Evolutionary conservation across 2,329 filamentous ascomycete species (phyloP).

Genomic region (Huntiella moniliformis): DNA sequence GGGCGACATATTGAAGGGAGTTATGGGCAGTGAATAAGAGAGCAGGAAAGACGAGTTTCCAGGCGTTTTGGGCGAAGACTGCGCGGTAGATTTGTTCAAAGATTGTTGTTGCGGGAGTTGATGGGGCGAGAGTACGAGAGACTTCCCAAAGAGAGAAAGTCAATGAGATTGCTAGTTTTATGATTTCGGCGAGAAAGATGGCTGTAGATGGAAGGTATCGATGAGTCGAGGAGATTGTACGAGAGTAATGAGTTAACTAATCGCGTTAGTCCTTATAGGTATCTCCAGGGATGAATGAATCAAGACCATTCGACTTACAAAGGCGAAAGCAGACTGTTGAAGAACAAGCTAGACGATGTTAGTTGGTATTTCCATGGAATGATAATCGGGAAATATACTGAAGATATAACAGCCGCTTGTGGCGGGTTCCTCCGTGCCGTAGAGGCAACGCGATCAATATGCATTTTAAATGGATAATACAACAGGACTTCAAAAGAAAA

Average conservation of each 20-base stretch:
- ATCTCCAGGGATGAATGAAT: background rate
- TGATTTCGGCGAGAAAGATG: slow-evolving; percentile 79
- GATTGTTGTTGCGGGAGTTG: slow-evolving; percentile 61
- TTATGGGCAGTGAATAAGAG: slow-evolving; percentile 82
- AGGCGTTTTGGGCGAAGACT: slow-evolving; percentile 78
- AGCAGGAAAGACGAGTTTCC: slow-evolving; percentile 84
- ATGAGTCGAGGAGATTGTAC: slow-evolving; percentile 30
- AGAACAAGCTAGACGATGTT: background rate
- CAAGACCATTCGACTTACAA: background rate
- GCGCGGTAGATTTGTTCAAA: slow-evolving; percentile 62
- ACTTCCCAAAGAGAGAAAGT: slow-evolving; percentile 79
- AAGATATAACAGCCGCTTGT: no score
- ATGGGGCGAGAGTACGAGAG: slow-evolving; percentile 56
- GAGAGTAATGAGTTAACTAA: slow-evolving; percentile 51
- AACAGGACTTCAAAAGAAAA: no score
- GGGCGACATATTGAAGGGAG: slow-evolving; percentile 77
- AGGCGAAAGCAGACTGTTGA: background rate
- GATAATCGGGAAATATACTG: background rate
- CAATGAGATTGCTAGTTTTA: slow-evolving; percentile 74
- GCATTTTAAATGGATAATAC: no score
- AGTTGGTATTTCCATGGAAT: background rate
- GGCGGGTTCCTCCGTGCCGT: no score
- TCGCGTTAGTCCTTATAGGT: background rate
- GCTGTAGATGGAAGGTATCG: slow-evolving; percentile 89
- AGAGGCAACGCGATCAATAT: no score